Percentiles rank a stretch among this genome's conserved stretches.
Conservation (phyloP, 1,284 basidiomycete species). For the Mycosarcoma maydis region DNA sequence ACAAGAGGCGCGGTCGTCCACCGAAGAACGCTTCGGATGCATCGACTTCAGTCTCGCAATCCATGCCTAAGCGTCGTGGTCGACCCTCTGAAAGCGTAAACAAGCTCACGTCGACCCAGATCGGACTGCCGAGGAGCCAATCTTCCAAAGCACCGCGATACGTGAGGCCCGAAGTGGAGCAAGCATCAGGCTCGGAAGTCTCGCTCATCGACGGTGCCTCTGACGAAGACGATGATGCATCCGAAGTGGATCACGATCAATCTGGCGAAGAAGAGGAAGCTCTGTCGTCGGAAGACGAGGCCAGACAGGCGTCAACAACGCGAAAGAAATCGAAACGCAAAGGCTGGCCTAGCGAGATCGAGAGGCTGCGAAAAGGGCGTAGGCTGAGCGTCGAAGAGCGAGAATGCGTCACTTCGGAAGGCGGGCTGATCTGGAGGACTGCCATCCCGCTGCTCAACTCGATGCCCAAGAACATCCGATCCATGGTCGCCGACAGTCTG, state of each 20-base stretch:
- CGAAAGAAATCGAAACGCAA: slow-evolving; percentile 14
- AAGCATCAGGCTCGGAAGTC: slow-evolving; percentile 23
- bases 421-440: slow-evolving; percentile 49
- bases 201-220: slow-evolving; percentile 37
- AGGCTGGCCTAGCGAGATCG: slow-evolving; percentile 31
- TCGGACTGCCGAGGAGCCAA: slow-evolving; percentile 12
- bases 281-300: slow-evolving; percentile 20
- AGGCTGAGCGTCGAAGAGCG: slow-evolving; percentile 38
- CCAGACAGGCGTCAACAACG: not conserved
- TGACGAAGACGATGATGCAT: slow-evolving; percentile 22
- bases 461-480: slow-evolving; percentile 44
- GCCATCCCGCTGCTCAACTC: slow-evolving; percentile 47
- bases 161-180: slow-evolving; percentile 1
- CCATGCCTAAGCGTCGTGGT: slow-evolving; percentile 6
- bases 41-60: not conserved
- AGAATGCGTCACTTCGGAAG: slow-evolving; percentile 46
- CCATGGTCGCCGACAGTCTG: slow-evolving; percentile 29
- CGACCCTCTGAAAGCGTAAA: slow-evolving; percentile 11
- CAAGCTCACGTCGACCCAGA: slow-evolving; percentile 3
- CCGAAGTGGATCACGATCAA: slow-evolving; percentile 9
- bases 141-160: not conserved
- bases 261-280: slow-evolving; percentile 18
- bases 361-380: slow-evolving; percentile 44
- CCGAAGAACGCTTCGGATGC: slow-evolving; percentile 4
- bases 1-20: slow-evolving; percentile 4